Base-by-base conservation (phyloP, 2,329 filamentous ascomycete genomes). In the Fusarium palustre region DNA sequence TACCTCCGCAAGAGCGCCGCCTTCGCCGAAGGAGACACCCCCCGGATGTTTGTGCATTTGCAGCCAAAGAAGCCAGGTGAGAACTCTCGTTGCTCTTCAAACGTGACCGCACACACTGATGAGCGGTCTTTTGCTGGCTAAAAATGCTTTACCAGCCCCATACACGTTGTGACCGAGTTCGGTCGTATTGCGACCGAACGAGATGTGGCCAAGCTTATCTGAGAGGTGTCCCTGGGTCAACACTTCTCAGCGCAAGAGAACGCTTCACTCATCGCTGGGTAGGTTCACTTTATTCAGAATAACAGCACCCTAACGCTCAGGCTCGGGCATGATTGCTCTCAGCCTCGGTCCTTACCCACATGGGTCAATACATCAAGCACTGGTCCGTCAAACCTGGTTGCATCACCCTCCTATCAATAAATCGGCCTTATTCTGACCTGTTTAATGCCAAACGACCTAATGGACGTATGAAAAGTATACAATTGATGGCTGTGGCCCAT, bases 321-420 rank as follows among this genome's bases (percentile, higher is more conserved):
- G 18, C 5, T n/a, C n/a, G n/a, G 13, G n/a, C 1, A 39, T 20
- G n/a, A 15, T 22, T 39, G 36, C 1, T 1, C 33, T 34, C 33
- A 34, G 16, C 33, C 33, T 39, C n/a, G 5, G 11, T 5, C 11
- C 12, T n/a, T 1, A 13, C 11, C 36, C n/a, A 12, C 36, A 22
- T 3, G 7, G 12, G 6, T 39, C n/a, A 39, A 13, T 13, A 39
- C n/a, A 8, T 39, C 6, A 39, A 39, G 36, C n/a, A 7, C n/a
- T 22, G n/a, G 11, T 22, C 36, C n/a, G 0, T 13, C 12, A 1
- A 3, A 20, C n/a, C 0, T 15, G 10, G 0, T 6, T 8, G 12
- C 0, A 39, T 11, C 18, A 47, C 41, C 20, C 13, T 43, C 11
- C 22, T 25, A 12, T 43, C 24, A 16, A 25, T 43, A 43, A 9